A percentile compares a stretch with the other conserved stretches of the same genome.
Evolutionary conservation across 805 yeast genomes (phyloP).

Genomic region (Naumovozyma castellii): DNA sequence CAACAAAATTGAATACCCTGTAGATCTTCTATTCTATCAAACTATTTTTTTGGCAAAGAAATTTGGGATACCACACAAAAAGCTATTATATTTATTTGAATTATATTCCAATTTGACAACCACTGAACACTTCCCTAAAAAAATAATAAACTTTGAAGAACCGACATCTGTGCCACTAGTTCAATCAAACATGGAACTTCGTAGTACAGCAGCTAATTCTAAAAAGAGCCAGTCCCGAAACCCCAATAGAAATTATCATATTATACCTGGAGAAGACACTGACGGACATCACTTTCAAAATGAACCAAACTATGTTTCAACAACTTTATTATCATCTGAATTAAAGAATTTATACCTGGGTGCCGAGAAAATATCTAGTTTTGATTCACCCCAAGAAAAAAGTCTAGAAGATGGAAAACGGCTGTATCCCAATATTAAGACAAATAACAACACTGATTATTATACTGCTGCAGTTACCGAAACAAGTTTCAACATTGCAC

Average conservation of each 20-base stretch:
- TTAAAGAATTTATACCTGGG: constrained; percentile 6
- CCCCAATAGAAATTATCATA: no score
- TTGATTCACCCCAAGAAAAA: not conserved
- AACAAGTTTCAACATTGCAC: no score
- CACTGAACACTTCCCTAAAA: not conserved
- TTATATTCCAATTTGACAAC: constrained; percentile 24
- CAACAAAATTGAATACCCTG: constrained; percentile 28
- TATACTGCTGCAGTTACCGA: no score
- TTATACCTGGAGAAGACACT: no score
- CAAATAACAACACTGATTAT: not conserved
- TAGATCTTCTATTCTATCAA: constrained; percentile 24
- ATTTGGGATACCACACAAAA: constrained; percentile 16
- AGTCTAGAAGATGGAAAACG: not conserved
- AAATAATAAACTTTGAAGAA: not conserved
- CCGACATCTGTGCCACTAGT: not conserved
- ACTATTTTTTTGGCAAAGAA: constrained; percentile 20
- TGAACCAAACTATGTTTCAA: not conserved
- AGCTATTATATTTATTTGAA: constrained; percentile 24
- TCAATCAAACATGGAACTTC: no score
- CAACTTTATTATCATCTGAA: constrained; percentile 2
- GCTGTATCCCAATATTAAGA: no score
- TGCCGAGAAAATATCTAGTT: constrained; percentile 3
- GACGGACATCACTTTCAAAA: no score
- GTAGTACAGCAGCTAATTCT: no score
- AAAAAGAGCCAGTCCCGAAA: no score